Evolutionary conservation across 495 filamentous ascomycete species (phyloP), one percentile per base, ranked within the genome.

Genomic region (Penicillium angulare): DNA sequence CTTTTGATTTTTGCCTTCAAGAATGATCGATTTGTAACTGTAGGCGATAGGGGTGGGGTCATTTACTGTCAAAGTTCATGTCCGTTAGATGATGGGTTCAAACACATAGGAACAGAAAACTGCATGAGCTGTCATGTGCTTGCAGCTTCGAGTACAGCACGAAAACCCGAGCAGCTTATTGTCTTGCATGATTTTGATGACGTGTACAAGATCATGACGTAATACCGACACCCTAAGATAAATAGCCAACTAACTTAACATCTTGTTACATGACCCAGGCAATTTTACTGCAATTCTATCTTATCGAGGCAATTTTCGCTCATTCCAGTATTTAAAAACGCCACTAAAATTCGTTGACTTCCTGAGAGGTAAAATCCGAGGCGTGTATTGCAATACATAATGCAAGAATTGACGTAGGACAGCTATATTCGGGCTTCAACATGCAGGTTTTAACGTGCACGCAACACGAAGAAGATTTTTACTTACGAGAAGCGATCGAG

Each of bases 1-100:
- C 35, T 41, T 8, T 44, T 23, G 17, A 23, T 21, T 39, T 21
- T 16, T 3, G 8, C 15, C 35, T 3, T 3, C 1, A 21, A 9
- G 18, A 39, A 39, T 39, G 35, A 15, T 17, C 12, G 26, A 27
- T n/a, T n/a, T n/a, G n/a, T n/a, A n/a, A n/a, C n/a, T n/a, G n/a
- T 40, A 46, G 36, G 31, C 31, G 40, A n/a, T n/a, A 33, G 55
- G 29, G 9, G 23, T 41, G 27, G 15, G 46, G 18, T 10, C 49
- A 39, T 9, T 10, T 15, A 39, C n/a, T 15, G 35, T 4, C 35
- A 39, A 21, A 39, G 12, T 58, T 59, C 29, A 32, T 32, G n/a
- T 32, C 29, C n/a, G 29, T 32, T 8, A 32, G 7, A 32, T 32
- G 29, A 32, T 32, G n/a, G 29, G 29, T 32, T 32, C 29, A 13